Percentiles rank a stretch among this genome's conserved stretches.
Evolutionary conservation across 805 yeast genomes (phyloP).

Genomic region (Candida hungchunana): DNA sequence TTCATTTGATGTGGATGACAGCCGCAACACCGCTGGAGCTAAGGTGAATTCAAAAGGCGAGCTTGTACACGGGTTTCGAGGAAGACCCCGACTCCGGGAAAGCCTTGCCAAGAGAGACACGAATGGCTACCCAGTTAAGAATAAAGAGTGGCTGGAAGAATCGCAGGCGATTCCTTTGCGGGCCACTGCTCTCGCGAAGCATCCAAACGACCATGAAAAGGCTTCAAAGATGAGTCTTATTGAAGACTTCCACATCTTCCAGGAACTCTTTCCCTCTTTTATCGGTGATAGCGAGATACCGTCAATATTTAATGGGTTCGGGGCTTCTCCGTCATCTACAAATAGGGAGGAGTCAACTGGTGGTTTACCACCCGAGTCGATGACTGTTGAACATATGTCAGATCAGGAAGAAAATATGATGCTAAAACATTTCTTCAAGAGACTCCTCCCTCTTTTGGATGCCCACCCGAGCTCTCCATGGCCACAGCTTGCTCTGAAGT

Average conservation of each 20-base stretch:
- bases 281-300: constrained; percentile 15
- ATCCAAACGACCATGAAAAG: background rate
- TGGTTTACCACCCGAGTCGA: too few relatives aligned
- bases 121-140: background rate
- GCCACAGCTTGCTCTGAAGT: constrained; percentile 54
- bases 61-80: constrained; percentile 38
- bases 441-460: constrained; percentile 48
- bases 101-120: constrained; percentile 27
- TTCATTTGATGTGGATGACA: constrained; percentile 48
- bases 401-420: constrained; percentile 50
- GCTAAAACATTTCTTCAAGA: constrained; percentile 52
- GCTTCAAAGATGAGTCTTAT: constrained; percentile 12
- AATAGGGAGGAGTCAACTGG: background rate
- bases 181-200: background rate
- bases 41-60: constrained; percentile 32
- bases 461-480: constrained; percentile 60
- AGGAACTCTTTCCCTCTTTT: constrained; percentile 25
- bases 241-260: constrained; percentile 26
- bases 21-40: constrained; percentile 28
- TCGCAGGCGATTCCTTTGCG: background rate
- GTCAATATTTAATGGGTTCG: constrained; percentile 14
- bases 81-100: constrained; percentile 37
- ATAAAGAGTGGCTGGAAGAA: background rate
- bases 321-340: constrained; percentile 1
- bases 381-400: too few relatives aligned